Evolutionary conservation across 106 monocot species (phyloP).

Genomic region (Vanilla planifolia): DNA sequence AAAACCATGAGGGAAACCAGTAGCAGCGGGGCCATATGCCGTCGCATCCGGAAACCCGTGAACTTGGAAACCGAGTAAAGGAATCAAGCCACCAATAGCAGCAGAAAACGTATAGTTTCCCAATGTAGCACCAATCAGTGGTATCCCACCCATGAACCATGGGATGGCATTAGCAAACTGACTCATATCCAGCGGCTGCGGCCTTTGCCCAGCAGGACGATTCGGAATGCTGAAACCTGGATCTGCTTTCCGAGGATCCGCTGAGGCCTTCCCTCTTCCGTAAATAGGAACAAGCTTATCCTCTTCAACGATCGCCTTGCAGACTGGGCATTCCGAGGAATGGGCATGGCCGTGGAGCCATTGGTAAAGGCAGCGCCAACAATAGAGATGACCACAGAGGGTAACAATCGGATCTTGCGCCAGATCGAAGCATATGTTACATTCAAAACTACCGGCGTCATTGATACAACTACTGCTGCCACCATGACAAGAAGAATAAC

Average conservation of each 20-base stretch:
- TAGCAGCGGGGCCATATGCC: constrained; percentile 41
- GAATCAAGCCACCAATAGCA: constrained; percentile 51
- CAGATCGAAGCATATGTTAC: constrained; percentile 88
- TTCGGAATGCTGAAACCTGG: constrained; percentile 58
- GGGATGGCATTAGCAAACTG: constrained; percentile 36
- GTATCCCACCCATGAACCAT: constrained; percentile 40
- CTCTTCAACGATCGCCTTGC: constrained; percentile 70
- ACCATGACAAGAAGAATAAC: constrained; percentile 10
- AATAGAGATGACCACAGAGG: constrained; percentile 82
- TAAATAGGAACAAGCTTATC: constrained; percentile 74
- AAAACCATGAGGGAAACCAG: constrained; percentile 39
- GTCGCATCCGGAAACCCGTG: constrained; percentile 54
- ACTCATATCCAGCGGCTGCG: constrained; percentile 39
- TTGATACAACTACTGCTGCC: constrained; percentile 26
- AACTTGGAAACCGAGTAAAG: constrained; percentile 54
- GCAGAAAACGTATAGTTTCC: constrained; percentile 63
- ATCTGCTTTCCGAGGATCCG: constrained; percentile 49
- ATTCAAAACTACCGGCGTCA: constrained; percentile 56
- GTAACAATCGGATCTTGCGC: constrained; percentile 81
- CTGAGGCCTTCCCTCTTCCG: constrained; percentile 53
- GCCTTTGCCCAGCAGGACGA: constrained; percentile 57
- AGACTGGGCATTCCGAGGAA: constrained; percentile 80
- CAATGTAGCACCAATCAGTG: constrained; percentile 26
- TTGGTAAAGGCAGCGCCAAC: constrained; percentile 85
- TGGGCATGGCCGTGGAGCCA: constrained; percentile 63